Percentiles rank a stretch among this genome's conserved stretches.
phyloP scores from a whole-genome alignment of 2,329 filamentous ascomycete species.

The Colletotrichum agaves region DNA sequence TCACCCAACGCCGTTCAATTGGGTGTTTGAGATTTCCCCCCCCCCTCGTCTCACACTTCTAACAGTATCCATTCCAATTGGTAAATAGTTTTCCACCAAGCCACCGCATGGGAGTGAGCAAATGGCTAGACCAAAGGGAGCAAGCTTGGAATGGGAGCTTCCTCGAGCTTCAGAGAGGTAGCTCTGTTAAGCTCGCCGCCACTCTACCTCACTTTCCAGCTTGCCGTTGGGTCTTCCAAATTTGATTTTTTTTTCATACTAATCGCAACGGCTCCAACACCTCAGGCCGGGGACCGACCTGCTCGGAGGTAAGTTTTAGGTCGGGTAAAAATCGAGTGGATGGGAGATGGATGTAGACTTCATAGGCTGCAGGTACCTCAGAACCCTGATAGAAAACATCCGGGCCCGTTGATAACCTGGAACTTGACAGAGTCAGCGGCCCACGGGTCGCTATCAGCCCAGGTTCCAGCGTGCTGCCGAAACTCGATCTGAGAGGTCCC shows the following conservation, averaged over 20 bases:
- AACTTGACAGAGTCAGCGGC: background rate
- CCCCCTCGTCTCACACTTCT: background rate
- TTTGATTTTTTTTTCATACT: background rate
- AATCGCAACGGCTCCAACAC: background rate
- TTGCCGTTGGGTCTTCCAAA: background rate
- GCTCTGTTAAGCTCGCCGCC: background rate
- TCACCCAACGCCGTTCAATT: slow-evolving; percentile 28
- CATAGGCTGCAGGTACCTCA: slow-evolving; percentile 23
- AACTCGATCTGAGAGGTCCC: slow-evolving; percentile 33
- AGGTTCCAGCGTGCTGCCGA: slow-evolving; percentile 21
- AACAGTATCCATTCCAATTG: background rate
- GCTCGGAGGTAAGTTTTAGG: slow-evolving; percentile 28
- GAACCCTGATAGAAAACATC: slow-evolving; percentile 13
- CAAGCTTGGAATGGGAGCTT: slow-evolving; percentile 32
- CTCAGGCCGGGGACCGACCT: slow-evolving; percentile 17
- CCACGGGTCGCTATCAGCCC: background rate
- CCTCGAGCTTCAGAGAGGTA: background rate
- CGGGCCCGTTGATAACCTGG: no score
- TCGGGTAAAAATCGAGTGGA: slow-evolving; percentile 5
- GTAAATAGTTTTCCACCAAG: background rate
- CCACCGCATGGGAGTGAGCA: slow-evolving; percentile 19
- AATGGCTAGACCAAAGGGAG: slow-evolving; percentile 30
- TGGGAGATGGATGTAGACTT: background rate
- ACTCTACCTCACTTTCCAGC: no score
- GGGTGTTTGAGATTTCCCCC: slow-evolving; percentile 7